Conservation (phyloP, 257 asterid genomes). For the Solanum stenotomum region DNA sequence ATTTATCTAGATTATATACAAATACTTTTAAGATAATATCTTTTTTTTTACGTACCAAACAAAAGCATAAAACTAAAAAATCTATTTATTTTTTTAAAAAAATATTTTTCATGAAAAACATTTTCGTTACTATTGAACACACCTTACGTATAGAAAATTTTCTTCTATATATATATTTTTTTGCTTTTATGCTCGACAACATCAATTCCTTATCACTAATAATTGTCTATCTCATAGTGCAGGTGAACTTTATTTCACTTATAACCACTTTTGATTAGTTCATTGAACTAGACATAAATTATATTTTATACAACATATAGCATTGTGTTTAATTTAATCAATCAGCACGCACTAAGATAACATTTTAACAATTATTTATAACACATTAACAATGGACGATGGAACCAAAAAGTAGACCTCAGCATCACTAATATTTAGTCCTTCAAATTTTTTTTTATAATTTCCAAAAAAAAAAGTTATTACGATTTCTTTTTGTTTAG, state of each 20-base stretch:
- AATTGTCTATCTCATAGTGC: neutral
- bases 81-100: fast-evolving
- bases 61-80: too few species aligned
- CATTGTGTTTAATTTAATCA: neutral
- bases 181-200: neutral
- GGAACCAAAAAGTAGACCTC: constrained; percentile 3
- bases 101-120: too few species aligned
- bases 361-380: neutral
- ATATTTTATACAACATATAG: neutral
- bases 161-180: neutral
- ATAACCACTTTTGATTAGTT: neutral
- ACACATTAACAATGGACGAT: neutral
- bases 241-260: neutral
- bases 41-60: neutral
- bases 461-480: neutral
- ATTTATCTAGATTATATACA: neutral
- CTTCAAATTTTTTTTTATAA: neutral
- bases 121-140: neutral
- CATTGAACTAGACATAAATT: neutral
- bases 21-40: too few species aligned
- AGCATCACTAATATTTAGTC: neutral
- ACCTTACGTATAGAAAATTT: too few species aligned
- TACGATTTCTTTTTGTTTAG: neutral
- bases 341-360: neutral
- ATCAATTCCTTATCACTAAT: neutral